Evolutionary conservation across 2,329 filamentous ascomycete species (phyloP).

Genomic region (Lomentospora prolificans): DNA sequence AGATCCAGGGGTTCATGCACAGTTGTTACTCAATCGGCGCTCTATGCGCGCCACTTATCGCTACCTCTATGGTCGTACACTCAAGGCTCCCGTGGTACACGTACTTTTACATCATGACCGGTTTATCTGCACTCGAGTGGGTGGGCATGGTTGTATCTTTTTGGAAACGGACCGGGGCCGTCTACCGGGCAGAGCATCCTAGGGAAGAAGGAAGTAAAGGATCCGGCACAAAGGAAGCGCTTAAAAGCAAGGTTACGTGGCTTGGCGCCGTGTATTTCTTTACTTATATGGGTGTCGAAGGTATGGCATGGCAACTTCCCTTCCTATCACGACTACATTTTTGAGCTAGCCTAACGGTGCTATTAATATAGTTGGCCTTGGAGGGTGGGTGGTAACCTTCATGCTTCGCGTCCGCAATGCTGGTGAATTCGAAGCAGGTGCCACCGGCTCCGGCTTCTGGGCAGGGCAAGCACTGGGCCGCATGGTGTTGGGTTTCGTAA

Average conservation of each 20-base stretch:
- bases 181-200: constrained; percentile 35
- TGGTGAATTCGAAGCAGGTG: constrained; percentile 56
- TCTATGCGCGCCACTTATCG: constrained; percentile 52
- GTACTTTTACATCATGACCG: constrained; percentile 60
- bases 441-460: constrained; percentile 69
- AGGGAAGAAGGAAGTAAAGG: constrained; percentile 17
- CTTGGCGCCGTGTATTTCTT: constrained; percentile 59
- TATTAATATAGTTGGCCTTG: constrained; percentile 47
- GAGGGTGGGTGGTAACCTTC: constrained; percentile 73
- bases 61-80: constrained; percentile 56
- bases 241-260: constrained; percentile 50
- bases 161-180: constrained; percentile 46
- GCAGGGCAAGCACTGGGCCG: constrained; percentile 64
- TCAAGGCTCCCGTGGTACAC: constrained; percentile 51
- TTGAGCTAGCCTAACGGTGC: background rate
- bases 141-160: constrained; percentile 41
- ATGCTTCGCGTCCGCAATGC: constrained; percentile 64
- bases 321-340: background rate
- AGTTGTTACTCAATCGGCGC: constrained; percentile 57
- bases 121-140: constrained; percentile 45
- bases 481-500: constrained; percentile 59
- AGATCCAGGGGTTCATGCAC: constrained; percentile 57
- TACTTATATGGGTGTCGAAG: constrained; percentile 64
- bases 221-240: constrained; percentile 25
- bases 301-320: constrained; percentile 15